Conservation (phyloP, 2,329 filamentous ascomycete species). For the Huntiella moniliformis region DNA sequence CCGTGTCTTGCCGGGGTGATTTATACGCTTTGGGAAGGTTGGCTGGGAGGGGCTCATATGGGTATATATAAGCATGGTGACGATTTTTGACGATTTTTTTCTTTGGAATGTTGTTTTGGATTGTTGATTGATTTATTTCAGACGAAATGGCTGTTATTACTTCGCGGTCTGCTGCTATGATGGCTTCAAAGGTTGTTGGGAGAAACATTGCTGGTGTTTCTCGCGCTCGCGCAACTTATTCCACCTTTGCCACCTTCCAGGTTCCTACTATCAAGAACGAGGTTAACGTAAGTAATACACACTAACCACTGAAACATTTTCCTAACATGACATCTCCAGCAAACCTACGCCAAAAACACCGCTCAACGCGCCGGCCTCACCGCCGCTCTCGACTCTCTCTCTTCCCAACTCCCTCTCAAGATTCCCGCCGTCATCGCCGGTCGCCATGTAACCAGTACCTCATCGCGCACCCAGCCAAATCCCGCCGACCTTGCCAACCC, state of each 20-base stretch:
- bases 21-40: too few species aligned
- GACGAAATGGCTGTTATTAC: constrained; percentile 6
- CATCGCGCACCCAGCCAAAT: constrained; percentile 54
- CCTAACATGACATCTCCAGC: constrained; percentile 28
- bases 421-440: constrained; percentile 73
- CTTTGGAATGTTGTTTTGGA: not conserved
- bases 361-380: constrained; percentile 58
- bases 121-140: not conserved
- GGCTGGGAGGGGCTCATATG: too few species aligned
- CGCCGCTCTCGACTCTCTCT: constrained; percentile 51
- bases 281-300: constrained; percentile 55
- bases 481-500: constrained; percentile 60
- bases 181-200: constrained; percentile 7
- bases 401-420: constrained; percentile 50
- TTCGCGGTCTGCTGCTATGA: constrained; percentile 7
- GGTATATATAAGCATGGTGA: too few species aligned
- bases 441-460: constrained; percentile 44
- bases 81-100: not conserved
- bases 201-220: not conserved
- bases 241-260: constrained; percentile 68
- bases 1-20: too few species aligned
- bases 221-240: constrained; percentile 14
- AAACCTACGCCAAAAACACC: constrained; percentile 76
- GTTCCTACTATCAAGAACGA: constrained; percentile 77
- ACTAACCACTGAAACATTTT: too few species aligned